Base-by-base conservation (phyloP, 192 early-diverging fungal genomes). In the Radiomyces spectabilis region DNA sequence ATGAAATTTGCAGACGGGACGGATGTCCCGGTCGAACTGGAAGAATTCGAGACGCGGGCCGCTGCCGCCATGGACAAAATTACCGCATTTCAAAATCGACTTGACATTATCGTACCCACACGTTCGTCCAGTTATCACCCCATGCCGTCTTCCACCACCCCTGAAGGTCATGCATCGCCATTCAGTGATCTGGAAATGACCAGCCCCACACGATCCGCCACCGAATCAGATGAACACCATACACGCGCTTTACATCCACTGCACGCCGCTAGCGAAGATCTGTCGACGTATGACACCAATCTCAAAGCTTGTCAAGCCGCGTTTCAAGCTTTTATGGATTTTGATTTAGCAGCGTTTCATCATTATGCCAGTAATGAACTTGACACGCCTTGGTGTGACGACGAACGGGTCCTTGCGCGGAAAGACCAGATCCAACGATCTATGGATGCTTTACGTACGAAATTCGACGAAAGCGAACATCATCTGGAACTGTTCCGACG, bases 191-290 rank as follows among this genome's bases (percentile, higher is more conserved):
- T n/a, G n/a, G n/a, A n/a, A n/a, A n/a, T n/a, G n/a, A n/a, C n/a
- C n/a, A n/a, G n/a, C n/a, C n/a, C n/a, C n/a, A n/a, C n/a, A n/a
- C n/a, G n/a, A n/a, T n/a, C n/a, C n/a, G n/a, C n/a, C n/a, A n/a
- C 12, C 21, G n/a, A 35, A 48, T 24, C 5, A 30, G 27, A 5
- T 7, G 18, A 15, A 24, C 7, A 39, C 3, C 0, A 3, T 53
- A 1, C 35, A 21, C n/a, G n/a, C n/a, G n/a, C 13, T 55, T 35
- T 62, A 12, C 60, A 62, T 33, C 60, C 60, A 12, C 31, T 62
- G n/a, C 51, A 53, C 31, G 60, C 60, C 12, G 60, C 52, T 22
- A 31, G 48, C 35, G 60, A 62, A 55, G 60, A 62, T 35, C 27
- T 54, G 31, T 22, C 31, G n/a, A 15, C 39, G 9, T 62, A 54